Conservation (phyloP, 352 stramenopile genomes). For the Globisporangium canariense region DNA sequence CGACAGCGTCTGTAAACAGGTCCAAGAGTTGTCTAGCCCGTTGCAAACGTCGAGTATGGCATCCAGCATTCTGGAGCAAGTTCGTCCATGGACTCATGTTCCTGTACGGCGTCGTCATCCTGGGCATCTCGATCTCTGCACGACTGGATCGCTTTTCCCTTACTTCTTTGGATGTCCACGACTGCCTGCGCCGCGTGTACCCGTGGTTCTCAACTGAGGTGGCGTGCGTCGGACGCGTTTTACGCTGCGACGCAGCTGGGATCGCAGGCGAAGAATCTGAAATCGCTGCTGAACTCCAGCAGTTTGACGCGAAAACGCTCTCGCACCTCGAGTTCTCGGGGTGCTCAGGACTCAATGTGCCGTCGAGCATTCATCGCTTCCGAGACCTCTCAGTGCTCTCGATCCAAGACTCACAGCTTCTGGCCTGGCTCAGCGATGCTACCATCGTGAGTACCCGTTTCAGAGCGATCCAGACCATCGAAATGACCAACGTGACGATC, state of each 20-base stretch:
- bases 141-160: not conserved
- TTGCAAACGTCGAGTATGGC: not conserved
- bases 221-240: not conserved
- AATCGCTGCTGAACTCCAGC: not conserved
- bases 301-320: not conserved
- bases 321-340: not conserved
- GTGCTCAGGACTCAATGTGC: not conserved
- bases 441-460: not conserved
- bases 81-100: not conserved
- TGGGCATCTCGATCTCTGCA: slow-evolving; percentile 3
- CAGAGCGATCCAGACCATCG: not conserved
- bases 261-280: not conserved
- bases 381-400: not conserved
- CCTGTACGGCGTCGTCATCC: not conserved
- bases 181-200: not conserved
- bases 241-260: not conserved
- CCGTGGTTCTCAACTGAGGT: not conserved
- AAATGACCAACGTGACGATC: not conserved
- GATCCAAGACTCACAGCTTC: not conserved
- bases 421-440: not conserved
- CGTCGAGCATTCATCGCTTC: not conserved
- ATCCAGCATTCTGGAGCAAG: not conserved
- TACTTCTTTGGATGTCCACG: not conserved
- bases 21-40: not conserved
- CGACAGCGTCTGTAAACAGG: not conserved